Percentiles rank a stretch among this genome's conserved stretches.
phyloP scores from a whole-genome alignment of 257 asterid genomes.

The Rehmannia glutinosa region DNA sequence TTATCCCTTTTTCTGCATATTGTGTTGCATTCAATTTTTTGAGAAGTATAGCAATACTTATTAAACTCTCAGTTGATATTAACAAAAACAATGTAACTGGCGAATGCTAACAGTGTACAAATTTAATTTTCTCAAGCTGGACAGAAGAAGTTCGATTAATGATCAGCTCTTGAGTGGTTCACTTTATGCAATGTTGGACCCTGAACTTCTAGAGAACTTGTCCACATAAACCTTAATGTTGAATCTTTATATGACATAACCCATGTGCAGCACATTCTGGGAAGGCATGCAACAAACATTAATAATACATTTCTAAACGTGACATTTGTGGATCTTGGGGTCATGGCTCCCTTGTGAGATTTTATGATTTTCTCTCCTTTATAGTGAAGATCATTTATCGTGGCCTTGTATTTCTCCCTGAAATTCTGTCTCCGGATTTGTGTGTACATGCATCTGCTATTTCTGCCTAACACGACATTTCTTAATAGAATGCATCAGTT shows the following conservation, averaged over 20 bases:
- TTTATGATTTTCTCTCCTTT: neutral
- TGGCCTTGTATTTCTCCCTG: too few relatives aligned
- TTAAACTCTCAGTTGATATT: neutral
- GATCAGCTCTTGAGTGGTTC: constrained; percentile 10
- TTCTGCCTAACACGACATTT: neutral
- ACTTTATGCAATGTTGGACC: constrained; percentile 14
- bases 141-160: constrained; percentile 1
- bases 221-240: constrained; percentile 1
- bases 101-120: neutral
- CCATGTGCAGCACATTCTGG: constrained; percentile 26
- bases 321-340: constrained; percentile 10
- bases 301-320: constrained; percentile 9
- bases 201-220: constrained; percentile 13
- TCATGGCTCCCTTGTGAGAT: constrained; percentile 5
- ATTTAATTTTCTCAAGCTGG: neutral
- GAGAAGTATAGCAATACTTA: neutral
- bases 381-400: constrained; percentile 5
- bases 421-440: neutral
- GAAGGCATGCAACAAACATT: neutral
- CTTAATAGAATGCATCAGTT: neutral
- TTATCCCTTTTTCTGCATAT: neutral
- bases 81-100: neutral
- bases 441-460: neutral
- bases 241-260: constrained; percentile 14
- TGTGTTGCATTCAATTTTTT: constrained; percentile 8